phyloP scores from a whole-genome alignment of 495 filamentous ascomycete species.

The Penicillium fimorum region DNA sequence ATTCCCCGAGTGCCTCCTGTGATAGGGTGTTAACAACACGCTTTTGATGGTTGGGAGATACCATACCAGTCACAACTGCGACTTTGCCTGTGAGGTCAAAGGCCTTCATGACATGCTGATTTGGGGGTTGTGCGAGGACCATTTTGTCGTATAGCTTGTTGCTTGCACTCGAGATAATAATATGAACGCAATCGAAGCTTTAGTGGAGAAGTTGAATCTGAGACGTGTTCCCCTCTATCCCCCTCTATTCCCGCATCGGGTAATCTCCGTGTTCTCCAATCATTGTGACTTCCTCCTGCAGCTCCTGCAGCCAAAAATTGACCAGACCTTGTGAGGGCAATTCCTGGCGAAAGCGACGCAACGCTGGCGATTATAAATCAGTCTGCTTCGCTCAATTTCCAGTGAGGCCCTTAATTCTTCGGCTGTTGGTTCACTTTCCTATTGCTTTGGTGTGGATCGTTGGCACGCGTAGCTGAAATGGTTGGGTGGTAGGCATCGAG shows the following conservation, averaged over 20 bases:
- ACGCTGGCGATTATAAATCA: not conserved
- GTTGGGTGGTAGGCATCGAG: not conserved
- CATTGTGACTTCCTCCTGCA: not conserved
- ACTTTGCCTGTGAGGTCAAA: constrained; percentile 41
- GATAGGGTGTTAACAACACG: not conserved
- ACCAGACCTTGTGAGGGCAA: not conserved
- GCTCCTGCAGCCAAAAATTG: not conserved
- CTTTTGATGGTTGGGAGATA: not conserved
- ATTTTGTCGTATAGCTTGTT: constrained; percentile 26
- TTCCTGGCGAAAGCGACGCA: not conserved
- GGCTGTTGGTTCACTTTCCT: not conserved
- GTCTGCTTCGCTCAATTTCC: not conserved
- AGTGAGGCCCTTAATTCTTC: not conserved
- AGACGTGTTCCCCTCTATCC: not conserved
- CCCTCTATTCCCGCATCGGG: constrained; percentile 11
- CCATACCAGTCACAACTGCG: constrained; percentile 32
- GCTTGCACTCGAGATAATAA: not conserved
- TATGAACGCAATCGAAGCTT: not conserved
- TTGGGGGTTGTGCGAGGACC: constrained; percentile 39
- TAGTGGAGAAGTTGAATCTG: not conserved
- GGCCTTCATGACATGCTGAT: constrained; percentile 36
- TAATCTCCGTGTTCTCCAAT: constrained; percentile 2
- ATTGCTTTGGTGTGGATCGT: not conserved
- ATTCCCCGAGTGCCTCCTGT: constrained; percentile 76
- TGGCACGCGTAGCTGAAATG: not conserved